phyloP scores from a whole-genome alignment of 2,329 filamentous ascomycete species.

The Zopfia rhizophila region DNA sequence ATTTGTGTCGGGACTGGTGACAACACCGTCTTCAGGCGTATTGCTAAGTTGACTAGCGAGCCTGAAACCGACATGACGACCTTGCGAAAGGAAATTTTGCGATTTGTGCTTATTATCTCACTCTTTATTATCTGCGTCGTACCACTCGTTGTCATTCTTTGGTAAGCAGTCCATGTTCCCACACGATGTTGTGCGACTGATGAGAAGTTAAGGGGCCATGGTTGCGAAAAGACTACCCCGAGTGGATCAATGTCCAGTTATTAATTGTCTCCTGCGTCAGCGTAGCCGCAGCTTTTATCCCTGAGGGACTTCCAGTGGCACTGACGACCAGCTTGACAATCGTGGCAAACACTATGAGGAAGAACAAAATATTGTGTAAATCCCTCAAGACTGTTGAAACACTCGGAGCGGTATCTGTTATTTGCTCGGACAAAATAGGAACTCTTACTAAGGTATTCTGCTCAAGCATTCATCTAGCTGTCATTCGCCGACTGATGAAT shows the following conservation, averaged over 20 bases:
- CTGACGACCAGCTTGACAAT: conserved; percentile 74
- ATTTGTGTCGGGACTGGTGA: conserved; percentile 79
- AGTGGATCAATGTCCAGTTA: conserved; percentile 76
- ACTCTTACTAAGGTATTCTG: conserved; percentile 66
- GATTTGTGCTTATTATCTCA: conserved; percentile 78
- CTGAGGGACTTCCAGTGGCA: conserved; percentile 62
- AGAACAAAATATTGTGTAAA: conserved; percentile 82
- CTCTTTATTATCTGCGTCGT: conserved; percentile 74
- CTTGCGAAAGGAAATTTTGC: conserved; percentile 76
- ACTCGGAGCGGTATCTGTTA: conserved; percentile 75
- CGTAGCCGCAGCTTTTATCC: conserved; percentile 79
- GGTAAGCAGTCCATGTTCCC: conserved; percentile 54
- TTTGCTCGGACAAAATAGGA: conserved; percentile 82
- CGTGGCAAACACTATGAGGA: conserved; percentile 78
- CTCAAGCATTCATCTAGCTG: not conserved
- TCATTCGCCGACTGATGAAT: not conserved
- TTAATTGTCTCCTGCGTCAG: conserved; percentile 77
- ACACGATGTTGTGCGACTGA: conserved; percentile 16
- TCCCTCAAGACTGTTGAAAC: conserved; percentile 83
- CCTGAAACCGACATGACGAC: conserved; percentile 75
- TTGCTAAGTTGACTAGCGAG: conserved; percentile 76
- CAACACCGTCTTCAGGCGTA: conserved; percentile 78
- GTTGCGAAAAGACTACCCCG: conserved; percentile 72
- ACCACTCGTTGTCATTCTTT: conserved; percentile 71
- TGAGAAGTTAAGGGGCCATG: conserved; percentile 71